A percentile compares a stretch with the other conserved stretches of the same genome.
phyloP scores from a whole-genome alignment of 1,284 basidiomycete genomes.

The Sporisorium graminicola region DNA sequence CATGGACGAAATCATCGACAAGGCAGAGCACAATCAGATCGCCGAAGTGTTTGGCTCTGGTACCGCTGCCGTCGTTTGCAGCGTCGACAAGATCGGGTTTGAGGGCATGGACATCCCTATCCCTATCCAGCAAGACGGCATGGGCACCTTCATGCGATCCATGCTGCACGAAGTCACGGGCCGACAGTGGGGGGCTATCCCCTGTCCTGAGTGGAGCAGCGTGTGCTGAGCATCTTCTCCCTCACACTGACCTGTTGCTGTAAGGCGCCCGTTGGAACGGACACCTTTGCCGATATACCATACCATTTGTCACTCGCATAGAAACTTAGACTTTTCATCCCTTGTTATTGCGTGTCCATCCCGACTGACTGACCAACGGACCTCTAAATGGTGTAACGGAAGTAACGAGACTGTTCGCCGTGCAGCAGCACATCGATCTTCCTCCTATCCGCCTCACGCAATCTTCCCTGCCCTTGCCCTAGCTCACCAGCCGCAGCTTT shows the following conservation, averaged over 20 bases:
- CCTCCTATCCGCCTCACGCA: constrained; percentile 23
- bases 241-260: too few species aligned
- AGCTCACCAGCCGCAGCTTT: neutral
- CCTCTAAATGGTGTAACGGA: constrained; percentile 50
- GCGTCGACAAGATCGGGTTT: constrained; percentile 54
- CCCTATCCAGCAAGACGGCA: constrained; percentile 45
- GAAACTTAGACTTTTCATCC: neutral
- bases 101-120: constrained; percentile 46
- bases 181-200: constrained; percentile 49
- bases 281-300: constrained; percentile 18
- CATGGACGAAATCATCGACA: constrained; percentile 51
- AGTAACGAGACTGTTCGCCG: constrained; percentile 48
- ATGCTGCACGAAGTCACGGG: constrained; percentile 53
- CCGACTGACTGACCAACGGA: neutral
- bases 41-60: constrained; percentile 54
- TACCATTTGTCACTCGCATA: constrained; percentile 20
- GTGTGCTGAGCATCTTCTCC: constrained; percentile 28
- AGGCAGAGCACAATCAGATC: constrained; percentile 30
- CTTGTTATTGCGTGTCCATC: neutral
- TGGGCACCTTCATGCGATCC: constrained; percentile 44
- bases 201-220: constrained; percentile 50
- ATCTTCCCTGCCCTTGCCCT: neutral
- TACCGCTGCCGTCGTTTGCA: constrained; percentile 55
- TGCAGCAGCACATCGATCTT: constrained; percentile 44
- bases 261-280: too few species aligned